phyloP scores from a whole-genome alignment of 2,329 filamentous ascomycete genomes.

The Teratosphaeria pseudoeucalypti region DNA sequence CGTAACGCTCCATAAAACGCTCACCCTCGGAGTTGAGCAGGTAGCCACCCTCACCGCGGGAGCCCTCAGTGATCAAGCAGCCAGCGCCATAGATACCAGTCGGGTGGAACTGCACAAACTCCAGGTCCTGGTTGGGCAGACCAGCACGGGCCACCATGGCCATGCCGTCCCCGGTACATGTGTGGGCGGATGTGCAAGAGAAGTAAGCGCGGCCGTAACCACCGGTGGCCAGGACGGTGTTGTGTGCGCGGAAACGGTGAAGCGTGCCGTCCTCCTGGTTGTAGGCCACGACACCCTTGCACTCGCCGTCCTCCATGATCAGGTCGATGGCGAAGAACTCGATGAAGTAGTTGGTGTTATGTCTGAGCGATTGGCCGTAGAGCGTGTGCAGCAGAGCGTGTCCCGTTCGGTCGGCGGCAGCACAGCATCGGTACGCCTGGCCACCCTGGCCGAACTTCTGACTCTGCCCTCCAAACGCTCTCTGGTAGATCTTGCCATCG shows the following conservation, averaged over 20 bases:
- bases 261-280: slow-evolving; percentile 98
- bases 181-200: slow-evolving; percentile 95
- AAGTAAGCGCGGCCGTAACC: slow-evolving; percentile 98
- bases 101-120: slow-evolving; percentile 99
- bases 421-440: slow-evolving; percentile 94
- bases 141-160: slow-evolving; percentile 98
- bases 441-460: slow-evolving; percentile 93
- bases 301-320: slow-evolving; percentile 95
- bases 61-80: slow-evolving; percentile 94
- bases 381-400: slow-evolving; percentile 97
- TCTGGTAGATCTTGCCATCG: slow-evolving; percentile 95
- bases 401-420: slow-evolving; percentile 90
- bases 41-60: slow-evolving; percentile 96
- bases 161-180: slow-evolving; percentile 98
- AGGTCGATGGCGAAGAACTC: slow-evolving; percentile 96
- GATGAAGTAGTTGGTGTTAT: slow-evolving; percentile 99
- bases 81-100: slow-evolving; percentile 98
- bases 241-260: slow-evolving; percentile 90
- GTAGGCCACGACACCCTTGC: slow-evolving; percentile 92
- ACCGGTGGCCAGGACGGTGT: slow-evolving; percentile 93
- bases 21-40: slow-evolving; percentile 96
- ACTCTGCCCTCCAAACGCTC: slow-evolving; percentile 95
- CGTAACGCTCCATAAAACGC: slow-evolving; percentile 98
- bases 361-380: slow-evolving; percentile 89
- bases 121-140: slow-evolving; percentile 96